A percentile compares a stretch with the other conserved stretches of the same genome.
These are phyloP conservation scores for Neurospora sp. DNA, from an alignment of 495 filamentous ascomycete species.

Conservation along the genomic window DNA sequence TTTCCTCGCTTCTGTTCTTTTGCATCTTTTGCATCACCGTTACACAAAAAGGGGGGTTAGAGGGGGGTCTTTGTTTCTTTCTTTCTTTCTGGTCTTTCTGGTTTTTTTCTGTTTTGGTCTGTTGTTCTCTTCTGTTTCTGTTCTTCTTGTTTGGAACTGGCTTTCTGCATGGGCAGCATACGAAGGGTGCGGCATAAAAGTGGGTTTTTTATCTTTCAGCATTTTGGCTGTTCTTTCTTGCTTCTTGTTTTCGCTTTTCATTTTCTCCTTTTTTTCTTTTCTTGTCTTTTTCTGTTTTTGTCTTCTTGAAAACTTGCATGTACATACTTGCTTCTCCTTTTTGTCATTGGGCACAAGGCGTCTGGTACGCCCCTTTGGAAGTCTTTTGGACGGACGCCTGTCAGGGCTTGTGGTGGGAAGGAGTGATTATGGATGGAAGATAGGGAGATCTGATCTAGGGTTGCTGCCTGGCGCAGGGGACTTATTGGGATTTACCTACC, in stretches of 20 bases:
- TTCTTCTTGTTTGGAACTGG: background rate
- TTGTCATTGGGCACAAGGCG: background rate
- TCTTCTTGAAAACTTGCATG: background rate
- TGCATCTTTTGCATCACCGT: background rate
- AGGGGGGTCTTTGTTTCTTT: background rate
- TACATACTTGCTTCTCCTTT: background rate
- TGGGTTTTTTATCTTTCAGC: background rate
- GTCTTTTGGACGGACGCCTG: background rate
- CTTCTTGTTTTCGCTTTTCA: background rate
- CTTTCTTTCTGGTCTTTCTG: background rate
- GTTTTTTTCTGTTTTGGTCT: background rate
- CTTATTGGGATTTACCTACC: background rate
- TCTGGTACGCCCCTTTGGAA: background rate
- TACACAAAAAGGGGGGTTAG: background rate
- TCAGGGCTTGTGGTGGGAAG: background rate
- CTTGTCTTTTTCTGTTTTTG: background rate
- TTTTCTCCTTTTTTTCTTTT: background rate
- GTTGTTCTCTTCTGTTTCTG: background rate
- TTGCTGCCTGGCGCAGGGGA: background rate
- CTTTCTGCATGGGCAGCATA: background rate
- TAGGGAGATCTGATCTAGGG: background rate
- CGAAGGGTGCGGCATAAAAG: background rate
- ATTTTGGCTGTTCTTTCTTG: background rate
- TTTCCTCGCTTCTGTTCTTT: constrained; percentile 1
- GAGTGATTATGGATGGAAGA: background rate